Percentiles rank a stretch among this genome's conserved stretches.
Evolutionary conservation across 2,329 filamentous ascomycete genomes (phyloP).

Genomic region (Penicillium sp.): DNA sequence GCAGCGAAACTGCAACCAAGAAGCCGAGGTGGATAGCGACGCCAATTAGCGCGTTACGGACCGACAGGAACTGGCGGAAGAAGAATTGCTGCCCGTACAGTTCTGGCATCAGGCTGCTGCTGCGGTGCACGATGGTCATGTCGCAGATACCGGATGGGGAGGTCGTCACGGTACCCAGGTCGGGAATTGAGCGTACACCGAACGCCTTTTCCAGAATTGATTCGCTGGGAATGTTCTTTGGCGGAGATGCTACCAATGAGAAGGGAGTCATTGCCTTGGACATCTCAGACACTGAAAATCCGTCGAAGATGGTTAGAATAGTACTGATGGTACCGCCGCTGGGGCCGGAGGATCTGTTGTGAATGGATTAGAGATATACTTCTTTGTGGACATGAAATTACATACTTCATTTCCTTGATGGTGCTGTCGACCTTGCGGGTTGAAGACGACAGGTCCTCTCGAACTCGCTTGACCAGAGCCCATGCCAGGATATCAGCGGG

Average conservation of each 20-base stretch:
- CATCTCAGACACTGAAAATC: slow-evolving; percentile 47
- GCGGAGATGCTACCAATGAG: slow-evolving; percentile 48
- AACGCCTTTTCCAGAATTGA: slow-evolving; percentile 37
- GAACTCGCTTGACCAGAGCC: slow-evolving; percentile 53
- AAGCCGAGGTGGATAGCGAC: slow-evolving; percentile 50
- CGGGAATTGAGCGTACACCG: slow-evolving; percentile 53
- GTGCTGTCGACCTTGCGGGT: slow-evolving; percentile 53
- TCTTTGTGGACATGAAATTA: background rate
- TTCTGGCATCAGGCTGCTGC: slow-evolving; percentile 57
- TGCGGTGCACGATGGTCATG: slow-evolving; percentile 57
- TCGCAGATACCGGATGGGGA: slow-evolving; percentile 54
- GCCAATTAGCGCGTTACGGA: slow-evolving; percentile 49
- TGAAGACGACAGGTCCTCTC: slow-evolving; percentile 49
- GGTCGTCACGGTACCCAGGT: slow-evolving; percentile 58
- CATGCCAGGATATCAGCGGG: slow-evolving; percentile 57
- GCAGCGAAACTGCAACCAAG: slow-evolving; percentile 44
- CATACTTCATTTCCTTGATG: slow-evolving; percentile 53
- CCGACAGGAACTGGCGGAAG: slow-evolving; percentile 56
- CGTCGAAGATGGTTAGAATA: slow-evolving; percentile 55
- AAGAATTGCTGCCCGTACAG: slow-evolving; percentile 58
- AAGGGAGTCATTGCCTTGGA: slow-evolving; percentile 50
- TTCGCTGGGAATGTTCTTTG: slow-evolving; percentile 32
- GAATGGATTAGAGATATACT: slow-evolving; percentile 1
- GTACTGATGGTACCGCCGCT: slow-evolving; percentile 66
- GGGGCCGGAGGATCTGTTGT: slow-evolving; percentile 38